phyloP scores from a whole-genome alignment of 202 grass and related monocot genomes.

The Brachypodium distachyon region DNA sequence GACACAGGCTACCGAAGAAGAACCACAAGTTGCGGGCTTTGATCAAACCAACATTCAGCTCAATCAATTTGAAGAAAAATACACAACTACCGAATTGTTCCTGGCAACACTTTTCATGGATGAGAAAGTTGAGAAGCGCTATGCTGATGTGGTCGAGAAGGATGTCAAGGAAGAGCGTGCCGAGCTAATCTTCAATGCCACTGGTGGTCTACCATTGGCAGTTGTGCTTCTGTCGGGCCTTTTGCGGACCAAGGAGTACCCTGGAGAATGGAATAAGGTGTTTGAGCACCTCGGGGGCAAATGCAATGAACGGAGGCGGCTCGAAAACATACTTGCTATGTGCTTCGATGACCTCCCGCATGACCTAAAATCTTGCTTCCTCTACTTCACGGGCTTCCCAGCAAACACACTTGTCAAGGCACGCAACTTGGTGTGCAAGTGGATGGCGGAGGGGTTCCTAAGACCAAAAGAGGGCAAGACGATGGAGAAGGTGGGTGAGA shows the following conservation, averaged over 20 bases:
- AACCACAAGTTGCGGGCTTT: neutral
- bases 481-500: conserved; percentile 13
- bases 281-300: neutral
- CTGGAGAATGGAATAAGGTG: conserved; percentile 5
- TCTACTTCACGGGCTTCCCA: conserved; percentile 32
- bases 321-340: conserved; percentile 10
- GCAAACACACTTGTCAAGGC: neutral
- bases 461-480: neutral
- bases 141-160: neutral
- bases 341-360: conserved; percentile 37
- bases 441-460: conserved; percentile 37
- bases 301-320: neutral
- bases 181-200: neutral
- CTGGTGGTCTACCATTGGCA: neutral
- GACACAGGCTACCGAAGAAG: neutral
- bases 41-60: too few species aligned
- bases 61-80: neutral
- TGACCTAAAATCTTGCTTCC: conserved; percentile 34
- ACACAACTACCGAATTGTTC: neutral
- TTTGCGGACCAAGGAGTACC: neutral
- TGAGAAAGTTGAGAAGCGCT: neutral
- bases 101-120: neutral
- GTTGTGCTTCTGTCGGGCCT: neutral
- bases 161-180: neutral
- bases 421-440: neutral